These are phyloP conservation scores for Ricinus communis DNA, from an alignment of 345 rosid genomes.

Conservation along the genomic window DNA sequence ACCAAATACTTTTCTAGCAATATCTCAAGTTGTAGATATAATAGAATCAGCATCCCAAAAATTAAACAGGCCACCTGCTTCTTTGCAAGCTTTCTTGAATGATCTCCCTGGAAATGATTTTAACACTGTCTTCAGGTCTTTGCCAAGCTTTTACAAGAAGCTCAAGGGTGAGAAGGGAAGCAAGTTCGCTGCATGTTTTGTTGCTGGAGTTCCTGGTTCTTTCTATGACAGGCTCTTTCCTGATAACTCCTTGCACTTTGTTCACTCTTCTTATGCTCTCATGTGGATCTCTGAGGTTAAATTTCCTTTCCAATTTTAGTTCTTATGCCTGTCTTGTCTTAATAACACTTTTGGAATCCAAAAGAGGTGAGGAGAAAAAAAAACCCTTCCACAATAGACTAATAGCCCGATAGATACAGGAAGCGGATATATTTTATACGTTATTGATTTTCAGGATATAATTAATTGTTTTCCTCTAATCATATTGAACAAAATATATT, in stretches of 20 bases:
- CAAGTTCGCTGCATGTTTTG: slow-evolving; percentile 20
- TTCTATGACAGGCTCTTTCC: slow-evolving; percentile 30
- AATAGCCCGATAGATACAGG: too few relatives aligned
- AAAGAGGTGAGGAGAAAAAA: too few relatives aligned
- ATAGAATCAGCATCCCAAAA: background rate
- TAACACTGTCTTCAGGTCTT: slow-evolving; percentile 26
- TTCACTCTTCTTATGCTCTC: slow-evolving; percentile 27
- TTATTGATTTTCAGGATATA: too few relatives aligned
- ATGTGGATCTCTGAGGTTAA: slow-evolving; percentile 19
- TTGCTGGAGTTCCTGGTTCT: slow-evolving; percentile 26
- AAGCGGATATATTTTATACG: too few relatives aligned
- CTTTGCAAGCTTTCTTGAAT: slow-evolving; percentile 22
- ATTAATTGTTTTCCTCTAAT: too few relatives aligned
- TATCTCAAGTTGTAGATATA: slow-evolving; percentile 14
- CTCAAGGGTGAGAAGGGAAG: slow-evolving; percentile 13
- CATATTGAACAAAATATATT: too few relatives aligned
- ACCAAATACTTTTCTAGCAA: slow-evolving; percentile 15
- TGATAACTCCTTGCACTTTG: slow-evolving; percentile 17
- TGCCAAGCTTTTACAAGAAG: slow-evolving; percentile 19
- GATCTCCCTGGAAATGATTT: slow-evolving; percentile 30
- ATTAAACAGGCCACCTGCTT: slow-evolving; percentile 6
- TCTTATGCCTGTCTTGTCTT: too few relatives aligned
- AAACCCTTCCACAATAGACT: too few relatives aligned
- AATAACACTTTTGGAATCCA: too few relatives aligned
- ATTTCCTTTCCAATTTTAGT: background rate